Evolutionary conservation across 305 asterid species (phyloP).

Genomic region (Petunia hybrid): DNA sequence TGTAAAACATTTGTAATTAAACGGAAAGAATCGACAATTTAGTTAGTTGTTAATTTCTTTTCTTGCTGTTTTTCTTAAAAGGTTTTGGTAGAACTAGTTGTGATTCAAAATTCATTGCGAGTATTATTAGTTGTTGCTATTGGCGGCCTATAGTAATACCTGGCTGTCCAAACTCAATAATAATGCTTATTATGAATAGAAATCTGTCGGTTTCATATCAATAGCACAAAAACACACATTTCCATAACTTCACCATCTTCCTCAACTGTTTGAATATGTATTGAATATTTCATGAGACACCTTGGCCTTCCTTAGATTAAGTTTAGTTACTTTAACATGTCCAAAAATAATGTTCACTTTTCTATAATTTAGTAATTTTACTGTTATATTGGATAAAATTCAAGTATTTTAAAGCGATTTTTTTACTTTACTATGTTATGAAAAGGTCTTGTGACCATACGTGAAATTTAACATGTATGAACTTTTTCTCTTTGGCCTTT

Average conservation of each 20-base stretch:
- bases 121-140: background rate
- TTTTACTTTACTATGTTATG: no score
- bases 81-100: constrained; percentile 13
- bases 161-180: background rate
- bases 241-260: no score
- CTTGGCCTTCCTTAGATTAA: no score
- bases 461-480: background rate
- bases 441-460: no score
- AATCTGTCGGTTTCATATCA: background rate
- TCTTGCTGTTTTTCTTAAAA: background rate
- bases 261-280: no score
- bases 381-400: no score
- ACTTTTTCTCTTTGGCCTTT: background rate
- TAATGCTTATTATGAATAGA: background rate
- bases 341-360: no score
- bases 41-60: background rate
- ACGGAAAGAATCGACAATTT: background rate
- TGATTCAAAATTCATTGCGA: background rate
- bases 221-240: background rate
- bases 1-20: background rate
- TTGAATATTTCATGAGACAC: no score
- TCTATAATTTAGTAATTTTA: no score
- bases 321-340: no score
- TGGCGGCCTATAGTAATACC: background rate
- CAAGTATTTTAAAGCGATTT: no score